These are phyloP conservation scores for Rhodotorula sp. DNA, from an alignment of 1,284 basidiomycete species.

Conservation along the genomic window DNA sequence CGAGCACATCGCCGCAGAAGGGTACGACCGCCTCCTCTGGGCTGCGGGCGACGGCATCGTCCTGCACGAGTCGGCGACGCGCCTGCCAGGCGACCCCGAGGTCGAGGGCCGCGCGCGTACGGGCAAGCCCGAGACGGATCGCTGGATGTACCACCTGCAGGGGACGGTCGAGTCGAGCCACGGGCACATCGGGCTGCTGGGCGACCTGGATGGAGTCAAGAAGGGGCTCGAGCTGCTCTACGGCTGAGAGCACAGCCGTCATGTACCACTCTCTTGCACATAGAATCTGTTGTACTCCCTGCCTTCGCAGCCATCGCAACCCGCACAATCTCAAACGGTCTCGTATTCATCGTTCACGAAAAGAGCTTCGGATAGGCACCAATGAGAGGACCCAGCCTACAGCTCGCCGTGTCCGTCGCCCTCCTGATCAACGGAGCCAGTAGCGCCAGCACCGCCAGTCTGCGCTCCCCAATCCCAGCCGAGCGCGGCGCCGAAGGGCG, in stretches of 20 bases:
- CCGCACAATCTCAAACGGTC: not conserved
- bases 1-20: conserved; percentile 29
- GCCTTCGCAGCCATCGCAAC: too few relatives aligned
- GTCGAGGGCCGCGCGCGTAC: conserved; percentile 1
- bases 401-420: not conserved
- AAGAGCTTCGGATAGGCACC: not conserved
- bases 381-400: too few relatives aligned
- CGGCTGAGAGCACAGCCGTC: not conserved
- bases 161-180: conserved; percentile 45
- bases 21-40: conserved; percentile 36
- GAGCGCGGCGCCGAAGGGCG: not conserved
- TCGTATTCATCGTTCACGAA: not conserved
- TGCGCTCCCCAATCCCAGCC: conserved; percentile 4
- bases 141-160: conserved; percentile 38
- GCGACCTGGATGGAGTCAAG: conserved; percentile 42
- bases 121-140: not conserved
- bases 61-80: conserved; percentile 43
- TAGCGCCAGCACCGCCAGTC: not conserved
- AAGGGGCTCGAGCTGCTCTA: conserved; percentile 23
- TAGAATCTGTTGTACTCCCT: too few relatives aligned
- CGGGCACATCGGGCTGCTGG: conserved; percentile 46
- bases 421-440: not conserved
- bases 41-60: conserved; percentile 49
- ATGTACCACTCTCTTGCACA: not conserved
- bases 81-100: conserved; percentile 43